Evolutionary conservation across 441 rosid species (phyloP).

Genomic region (Arabidopsis lyrata): DNA sequence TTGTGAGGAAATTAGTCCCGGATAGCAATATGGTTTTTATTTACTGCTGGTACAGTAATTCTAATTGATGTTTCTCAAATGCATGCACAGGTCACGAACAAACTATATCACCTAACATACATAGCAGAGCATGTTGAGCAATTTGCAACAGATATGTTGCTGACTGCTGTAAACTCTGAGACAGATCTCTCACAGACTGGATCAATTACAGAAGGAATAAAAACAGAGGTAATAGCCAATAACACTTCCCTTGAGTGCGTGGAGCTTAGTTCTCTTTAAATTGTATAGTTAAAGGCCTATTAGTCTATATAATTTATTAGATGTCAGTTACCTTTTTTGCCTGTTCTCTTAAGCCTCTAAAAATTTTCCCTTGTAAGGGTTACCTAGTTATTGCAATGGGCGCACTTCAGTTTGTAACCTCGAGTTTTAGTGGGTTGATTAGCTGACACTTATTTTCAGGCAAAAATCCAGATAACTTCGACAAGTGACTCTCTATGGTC

Average conservation of each 20-base stretch:
- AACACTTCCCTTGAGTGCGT: constrained; percentile 27
- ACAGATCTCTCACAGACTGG: constrained; percentile 61
- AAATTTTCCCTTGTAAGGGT: constrained; percentile 8
- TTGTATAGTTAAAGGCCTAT: constrained; percentile 20
- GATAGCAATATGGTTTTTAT: constrained; percentile 24
- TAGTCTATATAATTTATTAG: constrained; percentile 10
- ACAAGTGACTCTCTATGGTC: constrained; percentile 64
- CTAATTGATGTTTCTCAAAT: constrained; percentile 35
- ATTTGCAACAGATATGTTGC: constrained; percentile 85
- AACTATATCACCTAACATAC: constrained; percentile 87
- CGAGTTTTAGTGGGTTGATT: constrained; percentile 31
- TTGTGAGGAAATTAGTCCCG: constrained; percentile 63
- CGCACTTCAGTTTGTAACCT: constrained; percentile 24
- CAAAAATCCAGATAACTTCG: constrained; percentile 61
- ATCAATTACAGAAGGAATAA: constrained; percentile 54
- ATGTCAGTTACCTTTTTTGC: constrained; percentile 25
- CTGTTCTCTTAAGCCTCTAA: constrained; percentile 28
- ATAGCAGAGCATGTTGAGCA: constrained; percentile 83
- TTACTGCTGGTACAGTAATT: constrained; percentile 30
- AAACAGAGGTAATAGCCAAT: constrained; percentile 65
- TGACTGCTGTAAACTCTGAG: constrained; percentile 73
- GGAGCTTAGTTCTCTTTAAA: constrained; percentile 3
- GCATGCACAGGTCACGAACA: constrained; percentile 90
- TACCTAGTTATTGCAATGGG: constrained; percentile 19
- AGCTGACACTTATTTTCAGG: constrained; percentile 53